phyloP scores from a whole-genome alignment of 768 basidiomycete species.

The Boletus eberwhitei region DNA sequence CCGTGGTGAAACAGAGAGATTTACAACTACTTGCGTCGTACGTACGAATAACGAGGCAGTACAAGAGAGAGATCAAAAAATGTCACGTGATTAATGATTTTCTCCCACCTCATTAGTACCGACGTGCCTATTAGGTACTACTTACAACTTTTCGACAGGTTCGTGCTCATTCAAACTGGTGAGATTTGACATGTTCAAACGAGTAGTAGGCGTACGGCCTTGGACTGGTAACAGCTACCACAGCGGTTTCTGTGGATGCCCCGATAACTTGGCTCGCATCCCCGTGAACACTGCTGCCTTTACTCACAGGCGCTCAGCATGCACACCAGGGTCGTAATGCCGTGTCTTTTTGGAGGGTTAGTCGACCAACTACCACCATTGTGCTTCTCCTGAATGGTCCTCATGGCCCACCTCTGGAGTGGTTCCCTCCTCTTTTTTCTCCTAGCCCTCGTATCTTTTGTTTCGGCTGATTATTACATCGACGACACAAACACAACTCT shows the following conservation, averaged over 20 bases:
- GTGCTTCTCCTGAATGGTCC: background rate
- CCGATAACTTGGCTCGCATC: no score
- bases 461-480: slow-evolving; percentile 21
- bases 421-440: background rate
- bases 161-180: no score
- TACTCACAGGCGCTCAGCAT: background rate
- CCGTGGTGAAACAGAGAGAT: background rate
- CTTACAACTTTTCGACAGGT: no score
- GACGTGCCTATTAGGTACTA: no score
- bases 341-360: background rate
- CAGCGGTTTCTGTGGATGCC: no score
- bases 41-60: no score
- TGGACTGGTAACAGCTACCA: no score
- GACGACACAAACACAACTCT: slow-evolving; percentile 25
- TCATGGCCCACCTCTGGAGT: background rate
- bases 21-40: no score
- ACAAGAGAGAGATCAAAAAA: background rate
- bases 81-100: background rate
- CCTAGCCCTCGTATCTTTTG: slow-evolving; percentile 1
- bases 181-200: no score
- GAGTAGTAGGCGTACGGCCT: no score
- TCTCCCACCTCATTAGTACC: no score
- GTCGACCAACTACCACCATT: no score
- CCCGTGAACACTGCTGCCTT: background rate
- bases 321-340: background rate